Evolutionary conservation across 1,284 basidiomycete genomes (phyloP).

Genomic region (Xanthoconium separans): DNA sequence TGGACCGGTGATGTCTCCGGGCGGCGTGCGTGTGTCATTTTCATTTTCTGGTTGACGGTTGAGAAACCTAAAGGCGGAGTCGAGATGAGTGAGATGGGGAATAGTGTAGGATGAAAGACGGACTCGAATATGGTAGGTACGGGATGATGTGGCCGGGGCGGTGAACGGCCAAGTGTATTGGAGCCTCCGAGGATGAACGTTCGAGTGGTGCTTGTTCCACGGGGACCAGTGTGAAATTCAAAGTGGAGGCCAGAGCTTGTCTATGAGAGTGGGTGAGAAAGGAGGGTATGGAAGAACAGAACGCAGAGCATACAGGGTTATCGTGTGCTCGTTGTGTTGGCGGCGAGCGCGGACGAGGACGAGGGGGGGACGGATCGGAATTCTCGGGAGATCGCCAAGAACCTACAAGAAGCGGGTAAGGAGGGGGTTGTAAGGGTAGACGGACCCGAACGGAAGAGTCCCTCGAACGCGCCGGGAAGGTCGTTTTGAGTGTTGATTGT

Average conservation of each 20-base stretch:
- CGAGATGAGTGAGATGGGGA: not conserved
- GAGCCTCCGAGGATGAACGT: constrained; percentile 46
- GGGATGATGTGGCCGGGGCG: constrained; percentile 15
- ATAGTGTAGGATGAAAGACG: constrained; percentile 13
- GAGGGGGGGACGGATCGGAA: not conserved
- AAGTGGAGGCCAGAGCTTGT: constrained; percentile 34
- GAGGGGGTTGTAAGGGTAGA: not conserved
- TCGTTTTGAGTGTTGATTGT: constrained; percentile 34
- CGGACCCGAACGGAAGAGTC: constrained; percentile 36
- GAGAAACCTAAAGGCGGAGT: constrained; percentile 35
- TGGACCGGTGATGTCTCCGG: constrained; percentile 50
- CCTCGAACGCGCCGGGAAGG: constrained; percentile 40
- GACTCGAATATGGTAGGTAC: constrained; percentile 53
- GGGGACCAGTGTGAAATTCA: constrained; percentile 39
- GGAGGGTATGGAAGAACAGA: not conserved
- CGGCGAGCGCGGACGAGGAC: constrained; percentile 20
- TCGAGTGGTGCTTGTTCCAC: constrained; percentile 34
- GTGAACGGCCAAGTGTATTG: constrained; percentile 29
- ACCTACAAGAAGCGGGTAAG: constrained; percentile 34
- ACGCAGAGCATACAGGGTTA: constrained; percentile 22
- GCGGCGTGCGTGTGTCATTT: constrained; percentile 25
- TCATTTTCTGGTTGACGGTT: constrained; percentile 28
- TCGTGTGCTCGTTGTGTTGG: constrained; percentile 17
- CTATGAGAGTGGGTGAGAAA: constrained; percentile 11
- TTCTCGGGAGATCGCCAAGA: constrained; percentile 1